Evolutionary conservation across 2,329 filamentous ascomycete genomes (phyloP).

Genomic region (Berkeleyomyces basicola): DNA sequence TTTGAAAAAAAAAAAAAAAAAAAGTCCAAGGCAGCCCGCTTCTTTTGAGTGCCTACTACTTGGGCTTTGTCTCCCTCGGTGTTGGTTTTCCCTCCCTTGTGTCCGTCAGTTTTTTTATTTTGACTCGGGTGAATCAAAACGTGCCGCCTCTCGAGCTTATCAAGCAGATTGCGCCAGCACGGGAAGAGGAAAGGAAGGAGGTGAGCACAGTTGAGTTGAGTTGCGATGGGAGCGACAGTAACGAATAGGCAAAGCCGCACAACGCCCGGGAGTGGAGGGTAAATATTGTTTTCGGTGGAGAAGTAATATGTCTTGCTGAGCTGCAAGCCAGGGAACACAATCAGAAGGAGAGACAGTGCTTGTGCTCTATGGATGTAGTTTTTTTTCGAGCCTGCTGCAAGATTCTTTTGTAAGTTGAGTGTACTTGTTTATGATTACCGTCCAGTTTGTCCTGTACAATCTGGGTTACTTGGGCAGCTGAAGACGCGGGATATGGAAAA

Average conservation of each 20-base stretch:
- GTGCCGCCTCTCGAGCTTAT: slow-evolving; percentile 5
- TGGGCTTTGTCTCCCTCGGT: not conserved
- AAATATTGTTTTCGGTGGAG: not conserved
- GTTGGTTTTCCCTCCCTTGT: slow-evolving; percentile 3
- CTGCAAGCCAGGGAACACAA: not conserved
- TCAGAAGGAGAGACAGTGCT: not conserved
- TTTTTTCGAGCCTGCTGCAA: not conserved
- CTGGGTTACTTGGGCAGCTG: not conserved
- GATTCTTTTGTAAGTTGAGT: not conserved
- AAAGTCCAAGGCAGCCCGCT: slow-evolving; percentile 2
- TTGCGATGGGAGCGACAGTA: not conserved
- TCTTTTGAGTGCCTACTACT: slow-evolving; percentile 6
- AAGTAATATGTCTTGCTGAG: slow-evolving; percentile 1
- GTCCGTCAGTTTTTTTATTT: not conserved
- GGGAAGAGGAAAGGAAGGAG: not conserved
- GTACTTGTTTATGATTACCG: not conserved
- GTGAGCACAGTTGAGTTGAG: not conserved
- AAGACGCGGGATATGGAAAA: not conserved
- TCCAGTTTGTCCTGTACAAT: not conserved
- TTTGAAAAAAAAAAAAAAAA: not conserved
- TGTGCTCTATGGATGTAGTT: not conserved
- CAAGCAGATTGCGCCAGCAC: not conserved
- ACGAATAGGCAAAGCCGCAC: not conserved
- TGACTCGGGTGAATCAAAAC: not conserved
- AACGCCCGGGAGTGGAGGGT: not conserved